Percentiles rank a stretch among this genome's conserved stretches.
Evolutionary conservation across 352 stramenopile genomes (phyloP).

Genomic region (Phytophthora cajani): DNA sequence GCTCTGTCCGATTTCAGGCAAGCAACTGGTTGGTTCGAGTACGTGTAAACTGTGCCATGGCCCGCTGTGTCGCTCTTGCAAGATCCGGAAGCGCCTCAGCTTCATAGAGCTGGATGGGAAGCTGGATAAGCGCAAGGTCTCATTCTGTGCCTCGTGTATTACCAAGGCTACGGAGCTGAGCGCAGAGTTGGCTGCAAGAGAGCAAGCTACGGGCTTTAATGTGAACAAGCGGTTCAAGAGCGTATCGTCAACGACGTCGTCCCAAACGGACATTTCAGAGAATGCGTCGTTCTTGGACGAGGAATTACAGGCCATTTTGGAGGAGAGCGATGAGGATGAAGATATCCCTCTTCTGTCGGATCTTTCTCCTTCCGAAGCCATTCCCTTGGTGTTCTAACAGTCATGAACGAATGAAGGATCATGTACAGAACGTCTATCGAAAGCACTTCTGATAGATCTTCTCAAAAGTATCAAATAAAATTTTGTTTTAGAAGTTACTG

Average conservation of each 20-base stretch:
- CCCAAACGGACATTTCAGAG: background rate
- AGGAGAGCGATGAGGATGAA: background rate
- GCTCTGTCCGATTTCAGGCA: constrained; percentile 19
- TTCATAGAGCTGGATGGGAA: constrained; percentile 36
- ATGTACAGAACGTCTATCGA: background rate
- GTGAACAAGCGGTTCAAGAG: background rate
- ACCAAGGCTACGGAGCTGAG: constrained; percentile 32
- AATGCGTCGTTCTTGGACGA: background rate
- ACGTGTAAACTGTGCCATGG: constrained; percentile 36
- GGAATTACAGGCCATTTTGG: background rate
- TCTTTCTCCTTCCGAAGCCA: background rate
- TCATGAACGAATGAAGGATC: background rate
- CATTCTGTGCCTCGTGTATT: constrained; percentile 47
- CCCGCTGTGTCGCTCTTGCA: constrained; percentile 40
- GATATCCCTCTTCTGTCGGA: constrained; percentile 1
- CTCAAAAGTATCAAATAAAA: too few species aligned
- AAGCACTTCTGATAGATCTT: background rate
- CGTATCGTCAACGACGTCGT: background rate
- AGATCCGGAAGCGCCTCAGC: constrained; percentile 36
- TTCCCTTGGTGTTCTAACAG: constrained; percentile 1
- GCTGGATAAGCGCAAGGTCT: constrained; percentile 40
- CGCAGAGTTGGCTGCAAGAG: constrained; percentile 24
- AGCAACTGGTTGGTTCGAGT: constrained; percentile 20
- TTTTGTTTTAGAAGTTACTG: too few species aligned
- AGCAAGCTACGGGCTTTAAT: constrained; percentile 26